phyloP scores from a whole-genome alignment of 345 rosid genomes.

The Physaria fendleri region DNA sequence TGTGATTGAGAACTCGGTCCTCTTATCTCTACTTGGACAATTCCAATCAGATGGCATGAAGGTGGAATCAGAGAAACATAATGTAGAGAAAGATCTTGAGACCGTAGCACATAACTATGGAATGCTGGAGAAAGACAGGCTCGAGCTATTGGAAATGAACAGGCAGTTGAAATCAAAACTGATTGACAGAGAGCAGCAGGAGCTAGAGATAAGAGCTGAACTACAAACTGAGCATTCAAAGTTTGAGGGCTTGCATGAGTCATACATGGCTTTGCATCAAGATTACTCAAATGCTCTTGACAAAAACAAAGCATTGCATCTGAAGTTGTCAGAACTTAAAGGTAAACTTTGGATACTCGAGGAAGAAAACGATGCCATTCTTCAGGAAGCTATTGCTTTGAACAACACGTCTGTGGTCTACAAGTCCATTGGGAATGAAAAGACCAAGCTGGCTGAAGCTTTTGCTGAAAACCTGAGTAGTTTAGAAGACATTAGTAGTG shows the following conservation, averaged over 20 bases:
- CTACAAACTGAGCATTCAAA: slow-evolving; percentile 35
- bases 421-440: slow-evolving; percentile 48
- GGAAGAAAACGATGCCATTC: slow-evolving; percentile 46
- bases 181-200: slow-evolving; percentile 35
- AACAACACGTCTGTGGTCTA: slow-evolving; percentile 45
- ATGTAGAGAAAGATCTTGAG: slow-evolving; percentile 42
- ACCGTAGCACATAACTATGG: slow-evolving; percentile 26
- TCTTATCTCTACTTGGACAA: slow-evolving; percentile 50
- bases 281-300: slow-evolving; percentile 41
- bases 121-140: slow-evolving; percentile 42
- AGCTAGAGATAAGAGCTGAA: slow-evolving; percentile 37
- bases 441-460: slow-evolving; percentile 43
- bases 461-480: slow-evolving; percentile 37
- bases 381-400: slow-evolving; percentile 48
- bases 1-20: slow-evolving; percentile 68
- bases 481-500: slow-evolving; percentile 32
- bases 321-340: slow-evolving; percentile 43
- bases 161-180: slow-evolving; percentile 47
- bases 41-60: slow-evolving; percentile 48
- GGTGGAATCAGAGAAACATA: slow-evolving; percentile 43
- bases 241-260: slow-evolving; percentile 44
- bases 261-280: slow-evolving; percentile 42
- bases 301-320: slow-evolving; percentile 39
- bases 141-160: slow-evolving; percentile 57
- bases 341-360: slow-evolving; percentile 42